Percentiles rank a stretch among this genome's conserved stretches.
phyloP scores from a whole-genome alignment of 768 basidiomycete species.

The Glaciozyma antarctica region DNA sequence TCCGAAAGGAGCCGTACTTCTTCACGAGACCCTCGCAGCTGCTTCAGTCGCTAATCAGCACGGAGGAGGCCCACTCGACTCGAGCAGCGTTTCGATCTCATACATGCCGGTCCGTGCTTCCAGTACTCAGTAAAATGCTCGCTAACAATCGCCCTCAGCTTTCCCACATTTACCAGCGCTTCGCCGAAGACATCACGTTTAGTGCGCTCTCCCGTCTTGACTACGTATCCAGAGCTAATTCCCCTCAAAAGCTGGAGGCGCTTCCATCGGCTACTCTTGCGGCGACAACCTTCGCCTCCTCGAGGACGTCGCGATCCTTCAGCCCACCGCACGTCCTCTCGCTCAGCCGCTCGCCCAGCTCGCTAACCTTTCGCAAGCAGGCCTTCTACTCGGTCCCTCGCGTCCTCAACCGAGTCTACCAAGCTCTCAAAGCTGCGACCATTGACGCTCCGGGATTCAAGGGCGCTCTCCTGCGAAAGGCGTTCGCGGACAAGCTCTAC shows the following conservation, averaged over 20 bases:
- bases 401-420: slow-evolving; percentile 49
- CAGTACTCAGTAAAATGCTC: neutral
- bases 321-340: slow-evolving; percentile 48
- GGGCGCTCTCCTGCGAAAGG: slow-evolving; percentile 74
- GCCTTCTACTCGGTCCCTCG: slow-evolving; percentile 33
- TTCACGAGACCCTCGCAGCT: slow-evolving; percentile 30
- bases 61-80: slow-evolving; percentile 11
- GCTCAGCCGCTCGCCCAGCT: no score
- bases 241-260: slow-evolving; percentile 49
- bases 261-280: slow-evolving; percentile 67
- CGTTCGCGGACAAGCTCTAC: slow-evolving; percentile 64
- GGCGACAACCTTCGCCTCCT: slow-evolving; percentile 82
- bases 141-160: slow-evolving; percentile 37
- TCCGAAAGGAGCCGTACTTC: slow-evolving; percentile 59
- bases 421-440: slow-evolving; percentile 40
- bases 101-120: neutral
- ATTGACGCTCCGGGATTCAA: slow-evolving; percentile 54
- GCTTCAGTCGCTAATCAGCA: slow-evolving; percentile 36
- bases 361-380: no score
- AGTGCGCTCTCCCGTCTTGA: no score
- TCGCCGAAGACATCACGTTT: slow-evolving; percentile 52
- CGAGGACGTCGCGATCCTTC: slow-evolving; percentile 75
- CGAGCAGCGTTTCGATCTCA: neutral
- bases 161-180: slow-evolving; percentile 71
- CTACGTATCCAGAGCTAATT: no score